Evolutionary conservation across 1,139 yeast genomes (phyloP).

Genomic region (Blastobotrys arbuscula): DNA sequence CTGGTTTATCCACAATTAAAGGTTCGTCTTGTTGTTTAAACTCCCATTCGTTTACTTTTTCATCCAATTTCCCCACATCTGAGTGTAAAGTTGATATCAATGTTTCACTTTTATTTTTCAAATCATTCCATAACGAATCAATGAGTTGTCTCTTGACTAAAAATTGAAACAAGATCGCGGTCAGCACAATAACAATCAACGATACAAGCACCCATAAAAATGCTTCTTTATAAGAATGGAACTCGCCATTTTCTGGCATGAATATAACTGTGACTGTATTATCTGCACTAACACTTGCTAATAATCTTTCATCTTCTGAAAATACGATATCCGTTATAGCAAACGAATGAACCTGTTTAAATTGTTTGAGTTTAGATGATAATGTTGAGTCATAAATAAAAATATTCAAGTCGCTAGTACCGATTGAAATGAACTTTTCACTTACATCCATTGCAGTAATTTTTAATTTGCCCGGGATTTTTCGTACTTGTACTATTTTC

Average conservation of each 20-base stretch:
- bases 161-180: slow-evolving; percentile 38
- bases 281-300: slow-evolving; percentile 80
- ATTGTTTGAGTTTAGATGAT: slow-evolving; percentile 48
- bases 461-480: slow-evolving; percentile 34
- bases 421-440: slow-evolving; percentile 56
- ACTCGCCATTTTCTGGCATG: slow-evolving; percentile 47
- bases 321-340: slow-evolving; percentile 74
- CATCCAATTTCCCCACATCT: neutral
- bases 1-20: neutral
- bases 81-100: neutral
- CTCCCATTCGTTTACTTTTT: neutral
- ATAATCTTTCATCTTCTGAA: slow-evolving; percentile 59
- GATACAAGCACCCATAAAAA: slow-evolving; percentile 45
- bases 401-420: slow-evolving; percentile 72
- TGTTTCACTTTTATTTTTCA: neutral
- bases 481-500: slow-evolving; percentile 6
- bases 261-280: slow-evolving; percentile 61
- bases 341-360: slow-evolving; percentile 64
- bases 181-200: slow-evolving; percentile 40
- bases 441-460: slow-evolving; percentile 63
- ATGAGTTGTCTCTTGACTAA: slow-evolving; percentile 38
- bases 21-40: neutral
- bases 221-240: slow-evolving; percentile 40
- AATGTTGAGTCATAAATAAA: slow-evolving; percentile 44
- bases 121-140: slow-evolving; percentile 21